Evolutionary conservation across 352 stramenopile genomes (phyloP), one percentile per base, ranked within the genome.

Genomic region (Globisporangium perplexum): DNA sequence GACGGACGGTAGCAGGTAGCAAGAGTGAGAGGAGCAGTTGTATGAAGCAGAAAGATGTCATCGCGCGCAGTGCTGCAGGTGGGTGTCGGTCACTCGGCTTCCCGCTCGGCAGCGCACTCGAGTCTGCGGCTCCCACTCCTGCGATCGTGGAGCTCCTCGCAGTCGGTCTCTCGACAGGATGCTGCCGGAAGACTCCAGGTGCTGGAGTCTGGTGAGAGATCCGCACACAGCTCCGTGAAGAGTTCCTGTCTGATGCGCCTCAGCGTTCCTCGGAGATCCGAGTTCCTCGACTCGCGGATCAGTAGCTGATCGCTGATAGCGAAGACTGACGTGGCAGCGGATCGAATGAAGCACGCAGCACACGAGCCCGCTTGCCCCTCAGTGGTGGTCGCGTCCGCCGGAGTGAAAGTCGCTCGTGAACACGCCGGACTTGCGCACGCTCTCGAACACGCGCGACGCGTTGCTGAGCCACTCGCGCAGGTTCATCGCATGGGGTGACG

Each of bases 401-500:
- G 67, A 67, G 33, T 74, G 23, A 14, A 47, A 84, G 47, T 87
- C 78, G 4, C 70, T 68, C 1, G 73, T 79, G 48, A 87, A 80
- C 15, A 64, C 70, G 30, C 66, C 69, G 10, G 79, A 85, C 52
- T 88, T 87, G 44, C 81, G 81, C 38, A 90, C 56, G 20, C 55
- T 73, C 41, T 93, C 79, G 62, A 85, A 86, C 17, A 90, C 67
- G 24, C 83, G 79, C 2, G 70, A 77, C 1, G 75, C 76, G 41
- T 84, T 88, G 52, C 69, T 86, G 15, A 90, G 55, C 83, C 83
- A 93, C 53, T 93, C 79, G 46, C 82, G 77, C n/a, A 93, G 59
- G 33, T 69, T 78, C 22, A 89, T 68, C 12, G 22, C 22, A 20
- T 68, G 53, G 2, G 49, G 30, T 15, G 46, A 36, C 31, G 30